These are phyloP conservation scores for Phialemonium atrogriseum DNA, from an alignment of 2,329 filamentous ascomycete genomes.

Conservation along the genomic window DNA sequence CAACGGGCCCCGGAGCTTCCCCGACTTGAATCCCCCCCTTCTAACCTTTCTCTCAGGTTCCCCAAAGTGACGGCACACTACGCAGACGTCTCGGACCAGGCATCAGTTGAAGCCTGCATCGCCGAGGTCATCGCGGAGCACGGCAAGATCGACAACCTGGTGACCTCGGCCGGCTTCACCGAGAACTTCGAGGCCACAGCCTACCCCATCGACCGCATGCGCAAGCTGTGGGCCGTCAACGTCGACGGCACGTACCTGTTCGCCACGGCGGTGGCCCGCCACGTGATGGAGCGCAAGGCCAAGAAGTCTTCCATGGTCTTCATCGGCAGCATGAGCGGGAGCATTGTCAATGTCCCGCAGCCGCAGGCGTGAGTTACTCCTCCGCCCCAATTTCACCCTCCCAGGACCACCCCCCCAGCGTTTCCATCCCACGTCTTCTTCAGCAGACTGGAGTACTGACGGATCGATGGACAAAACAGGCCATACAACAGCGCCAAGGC, in stretches of 20 bases:
- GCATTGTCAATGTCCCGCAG: constrained; percentile 92
- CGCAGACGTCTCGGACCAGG: constrained; percentile 74
- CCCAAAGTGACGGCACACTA: constrained; percentile 87
- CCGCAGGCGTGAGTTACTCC: constrained; percentile 60
- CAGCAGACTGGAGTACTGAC: background rate
- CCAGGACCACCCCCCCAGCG: no score
- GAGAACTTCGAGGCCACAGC: constrained; percentile 90
- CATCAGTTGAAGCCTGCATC: constrained; percentile 69
- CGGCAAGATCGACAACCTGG: constrained; percentile 80
- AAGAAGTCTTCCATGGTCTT: constrained; percentile 85
- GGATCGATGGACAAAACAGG: constrained; percentile 23
- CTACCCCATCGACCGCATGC: constrained; percentile 84
- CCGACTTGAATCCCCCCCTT: no score
- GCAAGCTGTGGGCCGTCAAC: constrained; percentile 91
- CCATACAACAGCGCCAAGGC: constrained; percentile 94
- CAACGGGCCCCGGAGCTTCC: no score
- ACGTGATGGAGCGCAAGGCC: constrained; percentile 74
- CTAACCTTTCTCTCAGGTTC: constrained; percentile 47
- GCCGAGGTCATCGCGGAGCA: constrained; percentile 62
- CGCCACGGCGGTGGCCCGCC: constrained; percentile 74
- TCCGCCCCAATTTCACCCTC: no score
- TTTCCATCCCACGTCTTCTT: no score
- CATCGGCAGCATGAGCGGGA: constrained; percentile 90
- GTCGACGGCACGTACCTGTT: constrained; percentile 90
- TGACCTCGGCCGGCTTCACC: constrained; percentile 93